Evolutionary conservation across 139 green algal genomes (phyloP).

Genomic region (Auxenochlorella pyrenoidosa): DNA sequence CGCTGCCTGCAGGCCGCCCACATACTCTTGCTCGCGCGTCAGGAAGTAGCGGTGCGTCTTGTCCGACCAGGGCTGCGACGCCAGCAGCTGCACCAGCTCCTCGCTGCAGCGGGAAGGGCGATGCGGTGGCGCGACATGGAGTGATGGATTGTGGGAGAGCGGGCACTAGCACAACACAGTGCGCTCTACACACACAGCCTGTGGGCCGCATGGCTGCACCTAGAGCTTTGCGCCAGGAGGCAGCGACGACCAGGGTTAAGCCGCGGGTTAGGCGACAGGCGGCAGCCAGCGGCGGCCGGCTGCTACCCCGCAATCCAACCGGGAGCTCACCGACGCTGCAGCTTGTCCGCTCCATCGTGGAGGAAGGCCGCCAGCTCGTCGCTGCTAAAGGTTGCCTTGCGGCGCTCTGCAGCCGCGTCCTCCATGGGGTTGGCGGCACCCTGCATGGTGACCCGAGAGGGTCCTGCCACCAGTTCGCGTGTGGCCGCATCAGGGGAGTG

Average conservation of each 20-base stretch:
- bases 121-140: no score
- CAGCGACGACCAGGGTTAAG: no score
- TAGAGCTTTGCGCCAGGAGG: no score
- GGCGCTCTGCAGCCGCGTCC: constrained; percentile 67
- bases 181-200: no score
- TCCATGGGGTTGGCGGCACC: constrained; percentile 25
- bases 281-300: no score
- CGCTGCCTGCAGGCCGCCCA: constrained; percentile 69
- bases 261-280: background rate
- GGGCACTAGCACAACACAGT: no score
- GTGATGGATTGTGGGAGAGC: no score
- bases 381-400: constrained; percentile 70
- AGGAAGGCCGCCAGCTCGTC: constrained; percentile 72
- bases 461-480: background rate
- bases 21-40: constrained; percentile 84
- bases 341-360: constrained; percentile 73
- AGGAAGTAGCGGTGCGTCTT: constrained; percentile 86
- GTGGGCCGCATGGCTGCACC: no score
- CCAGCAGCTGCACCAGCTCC: constrained; percentile 68
- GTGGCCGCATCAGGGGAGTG: constrained; percentile 5
- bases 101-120: constrained; percentile 44
- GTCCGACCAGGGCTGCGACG: constrained; percentile 73
- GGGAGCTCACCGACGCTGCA: constrained; percentile 68
- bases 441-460: constrained; percentile 1
- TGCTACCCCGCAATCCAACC: background rate